Evolutionary conservation across 2,329 filamentous ascomycete species (phyloP).

Genomic region (Colletotrichum caudatum): DNA sequence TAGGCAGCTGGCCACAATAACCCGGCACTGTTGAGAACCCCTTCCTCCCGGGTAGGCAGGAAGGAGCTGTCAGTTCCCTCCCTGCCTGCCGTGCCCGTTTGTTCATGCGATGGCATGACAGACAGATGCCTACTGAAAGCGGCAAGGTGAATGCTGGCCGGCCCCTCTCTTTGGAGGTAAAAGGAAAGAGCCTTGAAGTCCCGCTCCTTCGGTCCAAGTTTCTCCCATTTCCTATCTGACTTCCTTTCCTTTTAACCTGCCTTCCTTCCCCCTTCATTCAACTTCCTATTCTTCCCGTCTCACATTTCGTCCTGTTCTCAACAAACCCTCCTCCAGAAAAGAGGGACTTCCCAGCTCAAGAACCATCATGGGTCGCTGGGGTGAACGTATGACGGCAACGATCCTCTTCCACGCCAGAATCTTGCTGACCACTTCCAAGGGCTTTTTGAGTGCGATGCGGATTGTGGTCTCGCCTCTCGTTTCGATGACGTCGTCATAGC

Average conservation of each 20-base stretch:
- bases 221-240: no score
- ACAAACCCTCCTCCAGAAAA: not conserved
- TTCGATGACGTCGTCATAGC: not conserved
- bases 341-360: not conserved
- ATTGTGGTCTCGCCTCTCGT: conserved; percentile 1
- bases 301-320: not conserved
- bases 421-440: not conserved
- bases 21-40: no score
- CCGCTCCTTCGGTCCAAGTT: not conserved
- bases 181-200: not conserved
- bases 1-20: no score
- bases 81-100: not conserved
- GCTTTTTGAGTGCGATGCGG: conserved; percentile 2
- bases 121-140: not conserved
- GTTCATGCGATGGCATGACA: no score
- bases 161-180: not conserved
- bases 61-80: not conserved
- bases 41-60: no score
- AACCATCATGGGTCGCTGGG: conserved; percentile 25
- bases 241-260: no score
- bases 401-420: not conserved
- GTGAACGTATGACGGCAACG: not conserved
- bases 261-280: no score
- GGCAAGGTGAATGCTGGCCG: not conserved
- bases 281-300: no score